A percentile compares a stretch with the other conserved stretches of the same genome.
phyloP scores from a whole-genome alignment of 2,329 filamentous ascomycete genomes.

The Immersiporthe knoxdaviesiana region DNA sequence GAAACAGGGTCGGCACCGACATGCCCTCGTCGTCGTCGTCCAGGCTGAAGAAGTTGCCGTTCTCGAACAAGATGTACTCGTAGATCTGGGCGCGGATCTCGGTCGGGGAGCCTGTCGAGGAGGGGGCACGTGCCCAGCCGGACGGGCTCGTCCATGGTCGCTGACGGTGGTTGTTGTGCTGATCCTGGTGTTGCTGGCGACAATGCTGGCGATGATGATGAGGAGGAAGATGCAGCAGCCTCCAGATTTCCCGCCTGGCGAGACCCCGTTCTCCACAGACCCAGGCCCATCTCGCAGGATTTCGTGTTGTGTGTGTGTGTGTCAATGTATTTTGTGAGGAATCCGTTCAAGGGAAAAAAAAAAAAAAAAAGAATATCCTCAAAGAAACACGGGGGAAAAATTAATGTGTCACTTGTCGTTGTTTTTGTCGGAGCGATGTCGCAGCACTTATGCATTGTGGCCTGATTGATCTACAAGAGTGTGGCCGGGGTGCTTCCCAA shows the following conservation, averaged over 20 bases:
- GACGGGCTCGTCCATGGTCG: constrained; percentile 19
- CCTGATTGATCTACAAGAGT: constrained; percentile 17
- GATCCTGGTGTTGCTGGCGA: background rate
- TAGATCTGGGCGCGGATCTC: constrained; percentile 29
- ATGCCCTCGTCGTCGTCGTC: constrained; percentile 28
- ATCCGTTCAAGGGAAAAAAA: background rate
- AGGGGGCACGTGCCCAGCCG: constrained; percentile 21
- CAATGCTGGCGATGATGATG: background rate
- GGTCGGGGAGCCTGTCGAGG: constrained; percentile 22
- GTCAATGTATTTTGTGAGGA: background rate
- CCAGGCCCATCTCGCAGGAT: background rate
- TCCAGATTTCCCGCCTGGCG: background rate
- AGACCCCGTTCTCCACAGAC: background rate
- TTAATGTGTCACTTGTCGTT: background rate
- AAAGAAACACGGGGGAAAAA: no score
- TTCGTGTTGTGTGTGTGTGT: no score
- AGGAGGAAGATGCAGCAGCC: background rate
- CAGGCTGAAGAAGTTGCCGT: constrained; percentile 29
- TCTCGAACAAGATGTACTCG: constrained; percentile 28
- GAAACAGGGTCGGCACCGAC: constrained; percentile 26
- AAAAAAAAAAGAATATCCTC: no score
- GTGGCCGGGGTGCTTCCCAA: constrained; percentile 26
- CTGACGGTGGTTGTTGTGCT: background rate
- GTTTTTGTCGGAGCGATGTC: background rate
- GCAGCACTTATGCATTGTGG: constrained; percentile 19